Percentiles rank a stretch among this genome's conserved stretches.
phyloP scores from a whole-genome alignment of 2,329 filamentous ascomycete species.

The Corynespora cassiicola region DNA sequence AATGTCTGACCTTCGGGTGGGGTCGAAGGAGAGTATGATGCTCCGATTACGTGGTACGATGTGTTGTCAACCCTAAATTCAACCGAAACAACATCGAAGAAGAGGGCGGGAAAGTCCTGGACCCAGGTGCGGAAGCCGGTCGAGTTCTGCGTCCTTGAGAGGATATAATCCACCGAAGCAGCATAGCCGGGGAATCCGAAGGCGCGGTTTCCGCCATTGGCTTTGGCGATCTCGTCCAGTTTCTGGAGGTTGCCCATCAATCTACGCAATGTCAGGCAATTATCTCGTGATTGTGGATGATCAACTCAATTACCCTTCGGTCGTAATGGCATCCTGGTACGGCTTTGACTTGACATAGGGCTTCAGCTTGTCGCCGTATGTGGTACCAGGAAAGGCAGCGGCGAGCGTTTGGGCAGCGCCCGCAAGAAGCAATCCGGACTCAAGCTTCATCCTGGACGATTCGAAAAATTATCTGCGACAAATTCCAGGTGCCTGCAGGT shows the following conservation, averaged over 20 bases:
- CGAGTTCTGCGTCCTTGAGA: constrained; percentile 56
- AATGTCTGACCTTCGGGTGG: constrained; percentile 52
- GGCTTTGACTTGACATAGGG: constrained; percentile 46
- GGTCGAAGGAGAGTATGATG: constrained; percentile 58
- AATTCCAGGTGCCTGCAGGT: not conserved
- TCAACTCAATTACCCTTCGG: constrained; percentile 39
- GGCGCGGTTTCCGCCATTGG: constrained; percentile 66
- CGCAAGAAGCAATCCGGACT: constrained; percentile 27
- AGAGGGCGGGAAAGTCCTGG: constrained; percentile 58
- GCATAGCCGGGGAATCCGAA: constrained; percentile 66
- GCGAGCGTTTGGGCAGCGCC: constrained; percentile 32
- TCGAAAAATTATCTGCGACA: constrained; percentile 1
- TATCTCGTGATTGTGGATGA: too few species aligned
- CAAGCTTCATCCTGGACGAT: constrained; percentile 33
- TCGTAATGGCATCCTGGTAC: constrained; percentile 49
- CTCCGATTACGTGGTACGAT: constrained; percentile 47
- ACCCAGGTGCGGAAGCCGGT: constrained; percentile 50
- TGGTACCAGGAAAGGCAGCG: constrained; percentile 25
- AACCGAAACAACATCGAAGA: constrained; percentile 50
- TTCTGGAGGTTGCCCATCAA: constrained; percentile 62
- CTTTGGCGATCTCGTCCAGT: constrained; percentile 60
- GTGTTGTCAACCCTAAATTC: constrained; percentile 46
- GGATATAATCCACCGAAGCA: constrained; percentile 64
- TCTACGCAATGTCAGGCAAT: constrained; percentile 37
- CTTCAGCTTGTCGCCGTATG: constrained; percentile 23